A percentile compares a stretch with the other conserved stretches of the same genome.
Conservation (phyloP, 1,139 yeast species). For the Hyphopichia fennica region DNA sequence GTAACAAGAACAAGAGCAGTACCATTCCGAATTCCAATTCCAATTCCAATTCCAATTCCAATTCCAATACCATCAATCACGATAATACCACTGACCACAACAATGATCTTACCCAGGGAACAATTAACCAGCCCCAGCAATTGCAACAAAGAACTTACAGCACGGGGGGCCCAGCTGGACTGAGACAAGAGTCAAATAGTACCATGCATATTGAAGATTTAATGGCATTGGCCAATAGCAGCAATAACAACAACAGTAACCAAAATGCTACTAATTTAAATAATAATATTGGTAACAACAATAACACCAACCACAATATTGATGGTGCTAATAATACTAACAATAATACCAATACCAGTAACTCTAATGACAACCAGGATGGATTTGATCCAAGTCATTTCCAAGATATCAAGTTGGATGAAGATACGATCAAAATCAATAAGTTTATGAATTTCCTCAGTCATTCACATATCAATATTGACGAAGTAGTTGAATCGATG, state of each 20-base stretch:
- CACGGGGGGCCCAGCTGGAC: too few species aligned
- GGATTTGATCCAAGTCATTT: constrained; percentile 18
- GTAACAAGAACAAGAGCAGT: too few species aligned
- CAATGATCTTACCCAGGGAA: too few species aligned
- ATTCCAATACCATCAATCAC: too few species aligned
- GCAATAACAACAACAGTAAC: constrained; percentile 1
- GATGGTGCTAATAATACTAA: constrained; percentile 1
- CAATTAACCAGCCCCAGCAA: not conserved
- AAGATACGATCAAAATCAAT: constrained; percentile 45
- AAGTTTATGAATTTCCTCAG: constrained; percentile 67
- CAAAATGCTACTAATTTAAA: constrained; percentile 4
- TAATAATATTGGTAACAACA: constrained; percentile 3
- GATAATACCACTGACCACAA: too few species aligned
- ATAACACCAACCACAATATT: too few species aligned
- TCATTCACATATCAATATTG: constrained; percentile 72
- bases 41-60: too few species aligned
- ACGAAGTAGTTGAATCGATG: constrained; percentile 73
- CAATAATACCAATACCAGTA: constrained; percentile 1
- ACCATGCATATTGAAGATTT: constrained; percentile 42
- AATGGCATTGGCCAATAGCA: constrained; percentile 26
- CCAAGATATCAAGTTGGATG: constrained; percentile 33
- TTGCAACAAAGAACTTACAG: not conserved
- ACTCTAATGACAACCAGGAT: not conserved
- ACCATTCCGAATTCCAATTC: too few species aligned
- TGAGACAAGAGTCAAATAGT: not conserved